These are phyloP conservation scores for Hanseniaspora sp. DNA, from an alignment of 1,139 yeast genomes.

Conservation along the genomic window DNA sequence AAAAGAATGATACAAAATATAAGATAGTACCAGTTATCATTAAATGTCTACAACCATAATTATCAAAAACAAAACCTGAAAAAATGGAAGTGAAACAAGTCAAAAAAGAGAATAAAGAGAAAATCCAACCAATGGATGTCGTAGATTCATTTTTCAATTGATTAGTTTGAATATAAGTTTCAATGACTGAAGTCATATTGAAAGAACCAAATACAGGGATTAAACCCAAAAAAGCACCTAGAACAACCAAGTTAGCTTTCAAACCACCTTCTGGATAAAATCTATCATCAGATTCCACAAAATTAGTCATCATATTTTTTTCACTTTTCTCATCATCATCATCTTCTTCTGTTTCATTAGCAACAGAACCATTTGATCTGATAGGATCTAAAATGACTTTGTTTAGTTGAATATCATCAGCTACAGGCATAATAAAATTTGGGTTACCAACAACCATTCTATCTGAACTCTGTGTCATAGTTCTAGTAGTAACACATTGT, in stretches of 20 bases:
- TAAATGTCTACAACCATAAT: conserved; percentile 44
- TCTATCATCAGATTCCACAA: conserved; percentile 20
- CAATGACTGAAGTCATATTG: conserved; percentile 53
- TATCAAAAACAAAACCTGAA: conserved; percentile 53
- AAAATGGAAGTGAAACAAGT: conserved; percentile 46
- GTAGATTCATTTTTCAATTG: conserved; percentile 39
- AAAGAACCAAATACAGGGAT: conserved; percentile 50
- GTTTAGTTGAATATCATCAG: conserved; percentile 10
- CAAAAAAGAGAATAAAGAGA: conserved; percentile 48
- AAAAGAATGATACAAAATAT: conserved; percentile 42
- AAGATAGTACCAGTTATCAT: conserved; percentile 38
- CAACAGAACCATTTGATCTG: not conserved
- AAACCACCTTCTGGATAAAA: conserved; percentile 46
- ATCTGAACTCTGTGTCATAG: not conserved
- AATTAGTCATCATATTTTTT: conserved; percentile 15
- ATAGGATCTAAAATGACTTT: conserved; percentile 7
- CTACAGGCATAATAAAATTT: conserved; percentile 10
- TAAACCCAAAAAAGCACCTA: conserved; percentile 49
- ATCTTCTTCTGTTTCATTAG: not conserved
- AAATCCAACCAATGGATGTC: conserved; percentile 55
- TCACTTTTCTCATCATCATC: not conserved
- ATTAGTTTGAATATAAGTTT: conserved; percentile 44
- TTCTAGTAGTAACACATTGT: not conserved
- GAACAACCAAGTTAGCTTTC: conserved; percentile 43
- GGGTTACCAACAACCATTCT: conserved; percentile 10